These are phyloP conservation scores for Cicer cuneatum DNA, from an alignment of 306 rosid genomes.

Conservation along the genomic window DNA sequence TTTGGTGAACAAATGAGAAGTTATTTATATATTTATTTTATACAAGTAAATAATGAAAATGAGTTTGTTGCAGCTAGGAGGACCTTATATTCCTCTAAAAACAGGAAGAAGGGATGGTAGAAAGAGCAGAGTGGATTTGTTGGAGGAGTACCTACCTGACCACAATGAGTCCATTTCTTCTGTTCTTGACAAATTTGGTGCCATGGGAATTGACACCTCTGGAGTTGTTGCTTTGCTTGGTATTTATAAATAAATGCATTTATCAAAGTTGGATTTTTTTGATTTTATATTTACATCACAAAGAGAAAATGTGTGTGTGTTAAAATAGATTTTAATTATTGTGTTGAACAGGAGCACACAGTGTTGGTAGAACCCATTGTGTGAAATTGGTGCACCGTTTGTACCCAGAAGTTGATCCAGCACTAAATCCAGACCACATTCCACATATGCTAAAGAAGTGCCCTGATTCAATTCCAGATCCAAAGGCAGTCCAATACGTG, in stretches of 20 bases:
- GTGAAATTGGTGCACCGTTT: constrained; percentile 95
- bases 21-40: neutral
- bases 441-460: constrained; percentile 96
- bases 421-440: constrained; percentile 74
- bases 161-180: constrained; percentile 93
- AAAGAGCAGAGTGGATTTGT: constrained; percentile 84
- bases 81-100: constrained; percentile 79
- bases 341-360: constrained; percentile 78
- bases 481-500: constrained; percentile 95
- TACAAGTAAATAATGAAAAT: too few species aligned
- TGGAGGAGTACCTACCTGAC: constrained; percentile 89
- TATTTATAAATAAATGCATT: too few species aligned
- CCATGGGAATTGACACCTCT: constrained; percentile 87
- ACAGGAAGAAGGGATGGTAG: constrained; percentile 99
- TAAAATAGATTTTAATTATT: neutral
- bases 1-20: neutral
- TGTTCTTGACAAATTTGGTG: constrained; percentile 85
- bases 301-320: too few species aligned
- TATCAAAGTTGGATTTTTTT: too few species aligned
- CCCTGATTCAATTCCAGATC: constrained; percentile 89
- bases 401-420: constrained; percentile 90
- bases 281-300: too few species aligned
- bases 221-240: constrained; percentile 82
- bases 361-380: constrained; percentile 96
- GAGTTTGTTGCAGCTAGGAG: constrained; percentile 71